phyloP scores from a whole-genome alignment of 257 asterid species.

The Capsicum pubescens region DNA sequence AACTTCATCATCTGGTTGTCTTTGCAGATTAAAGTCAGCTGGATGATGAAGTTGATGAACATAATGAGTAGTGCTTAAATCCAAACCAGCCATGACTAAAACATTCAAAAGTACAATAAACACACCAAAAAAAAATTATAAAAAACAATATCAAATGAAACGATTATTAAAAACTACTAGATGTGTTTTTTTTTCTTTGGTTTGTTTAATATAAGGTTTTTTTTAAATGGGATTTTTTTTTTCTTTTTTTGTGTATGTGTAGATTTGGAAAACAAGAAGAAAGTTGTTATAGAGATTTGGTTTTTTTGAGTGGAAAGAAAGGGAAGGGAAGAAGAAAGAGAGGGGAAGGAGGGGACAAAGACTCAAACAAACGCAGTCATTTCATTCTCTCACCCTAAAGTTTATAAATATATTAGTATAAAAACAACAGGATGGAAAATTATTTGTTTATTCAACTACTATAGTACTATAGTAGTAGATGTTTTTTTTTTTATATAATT shows the following conservation, averaged over 20 bases:
- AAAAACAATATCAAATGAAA: slow-evolving; percentile 16
- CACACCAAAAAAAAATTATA: slow-evolving; percentile 11
- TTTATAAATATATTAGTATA: slow-evolving; percentile 17
- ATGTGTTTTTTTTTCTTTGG: not conserved
- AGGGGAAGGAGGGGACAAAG: slow-evolving; percentile 18
- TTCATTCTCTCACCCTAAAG: slow-evolving; percentile 29
- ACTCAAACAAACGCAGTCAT: slow-evolving; percentile 32
- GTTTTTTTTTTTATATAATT: too few species aligned
- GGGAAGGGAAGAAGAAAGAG: slow-evolving; percentile 30
- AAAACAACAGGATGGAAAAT: not conserved
- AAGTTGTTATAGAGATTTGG: not conserved
- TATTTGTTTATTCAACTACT: slow-evolving; percentile 11
- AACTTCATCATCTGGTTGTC: slow-evolving; percentile 24
- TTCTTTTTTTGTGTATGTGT: not conserved
- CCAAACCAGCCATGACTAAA: slow-evolving; percentile 35
- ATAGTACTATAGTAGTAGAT: not conserved
- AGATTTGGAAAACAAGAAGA: slow-evolving; percentile 15
- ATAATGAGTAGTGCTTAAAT: slow-evolving; percentile 28
- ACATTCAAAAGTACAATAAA: slow-evolving; percentile 31
- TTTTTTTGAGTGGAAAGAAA: slow-evolving; percentile 30
- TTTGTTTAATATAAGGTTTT: not conserved
- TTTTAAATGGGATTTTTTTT: not conserved
- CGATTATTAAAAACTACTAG: not conserved
- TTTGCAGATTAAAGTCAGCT: slow-evolving; percentile 27
- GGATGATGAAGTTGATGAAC: slow-evolving; percentile 33